Conservation (phyloP, 2,329 filamentous ascomycete species). For the Didymella glomerata region DNA sequence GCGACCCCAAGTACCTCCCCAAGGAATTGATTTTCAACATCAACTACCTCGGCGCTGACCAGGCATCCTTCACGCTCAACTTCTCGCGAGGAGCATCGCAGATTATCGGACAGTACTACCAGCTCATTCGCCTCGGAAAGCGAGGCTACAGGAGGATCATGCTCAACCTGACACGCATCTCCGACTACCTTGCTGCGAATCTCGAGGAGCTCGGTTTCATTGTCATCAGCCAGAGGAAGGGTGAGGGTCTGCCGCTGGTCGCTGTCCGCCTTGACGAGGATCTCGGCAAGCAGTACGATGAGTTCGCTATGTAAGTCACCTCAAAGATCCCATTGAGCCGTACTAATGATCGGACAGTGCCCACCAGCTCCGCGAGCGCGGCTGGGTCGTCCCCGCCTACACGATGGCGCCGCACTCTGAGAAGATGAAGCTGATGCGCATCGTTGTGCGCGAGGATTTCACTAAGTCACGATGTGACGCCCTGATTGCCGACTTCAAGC, state of each 20-base stretch:
- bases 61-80: constrained; percentile 95
- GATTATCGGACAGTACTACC: constrained; percentile 97
- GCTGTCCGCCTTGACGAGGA: constrained; percentile 79
- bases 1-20: constrained; percentile 71
- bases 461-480: constrained; percentile 81
- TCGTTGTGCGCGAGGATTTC: constrained; percentile 94
- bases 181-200: constrained; percentile 82
- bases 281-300: constrained; percentile 62
- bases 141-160: constrained; percentile 92
- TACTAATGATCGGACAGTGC: constrained; percentile 56
- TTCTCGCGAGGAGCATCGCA: constrained; percentile 96
- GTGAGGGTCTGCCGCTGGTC: constrained; percentile 84
- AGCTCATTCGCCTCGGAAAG: constrained; percentile 93
- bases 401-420: constrained; percentile 93
- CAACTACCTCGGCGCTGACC: constrained; percentile 96
- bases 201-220: constrained; percentile 81
- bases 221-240: constrained; percentile 83
- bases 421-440: constrained; percentile 86
- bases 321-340: too few relatives aligned
- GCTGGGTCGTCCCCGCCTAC: constrained; percentile 95
- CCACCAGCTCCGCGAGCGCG: constrained; percentile 83
- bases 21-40: constrained; percentile 98
- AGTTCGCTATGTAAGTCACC: constrained; percentile 57
- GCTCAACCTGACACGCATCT: constrained; percentile 87
- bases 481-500: constrained; percentile 79